Conservation (phyloP, 169 alveolate genomes). For the Babesia bovis region DNA sequence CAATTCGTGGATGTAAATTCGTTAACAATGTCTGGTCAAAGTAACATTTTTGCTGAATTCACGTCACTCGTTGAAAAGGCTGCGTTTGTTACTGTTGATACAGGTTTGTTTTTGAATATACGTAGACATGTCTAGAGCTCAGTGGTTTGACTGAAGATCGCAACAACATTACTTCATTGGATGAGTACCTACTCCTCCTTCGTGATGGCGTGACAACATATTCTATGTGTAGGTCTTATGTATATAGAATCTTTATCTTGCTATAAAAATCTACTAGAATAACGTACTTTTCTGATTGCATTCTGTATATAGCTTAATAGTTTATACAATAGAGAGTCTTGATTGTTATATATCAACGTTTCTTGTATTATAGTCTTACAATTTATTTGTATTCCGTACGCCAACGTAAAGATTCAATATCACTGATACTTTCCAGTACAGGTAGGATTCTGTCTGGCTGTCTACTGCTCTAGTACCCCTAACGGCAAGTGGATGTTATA, state of each 20-base stretch:
- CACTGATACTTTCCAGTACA: constrained; percentile 52
- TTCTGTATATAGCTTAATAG: too few species aligned
- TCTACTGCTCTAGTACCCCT: constrained; percentile 1
- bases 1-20: too few species aligned
- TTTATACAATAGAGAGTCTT: too few species aligned
- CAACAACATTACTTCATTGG: constrained; percentile 3
- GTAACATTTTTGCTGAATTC: constrained; percentile 16
- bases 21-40: constrained; percentile 11
- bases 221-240: neutral
- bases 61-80: constrained; percentile 20
- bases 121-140: constrained; percentile 11
- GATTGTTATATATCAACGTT: too few species aligned
- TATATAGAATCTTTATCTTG: neutral
- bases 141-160: constrained; percentile 47
- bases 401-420: too few species aligned
- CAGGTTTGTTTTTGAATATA: constrained; percentile 18
- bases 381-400: too few species aligned
- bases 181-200: neutral
- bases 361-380: too few species aligned
- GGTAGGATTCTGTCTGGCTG: constrained; percentile 68
- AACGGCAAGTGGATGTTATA: constrained; percentile 55
- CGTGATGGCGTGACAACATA: constrained; percentile 10
- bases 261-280: too few species aligned
- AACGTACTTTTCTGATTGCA: too few species aligned
- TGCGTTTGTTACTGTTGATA: constrained; percentile 49